A percentile compares a stretch with the other conserved stretches of the same genome.
These are phyloP conservation scores for Auricularia cornea DNA, from an alignment of 768 basidiomycete species.

Conservation along the genomic window DNA sequence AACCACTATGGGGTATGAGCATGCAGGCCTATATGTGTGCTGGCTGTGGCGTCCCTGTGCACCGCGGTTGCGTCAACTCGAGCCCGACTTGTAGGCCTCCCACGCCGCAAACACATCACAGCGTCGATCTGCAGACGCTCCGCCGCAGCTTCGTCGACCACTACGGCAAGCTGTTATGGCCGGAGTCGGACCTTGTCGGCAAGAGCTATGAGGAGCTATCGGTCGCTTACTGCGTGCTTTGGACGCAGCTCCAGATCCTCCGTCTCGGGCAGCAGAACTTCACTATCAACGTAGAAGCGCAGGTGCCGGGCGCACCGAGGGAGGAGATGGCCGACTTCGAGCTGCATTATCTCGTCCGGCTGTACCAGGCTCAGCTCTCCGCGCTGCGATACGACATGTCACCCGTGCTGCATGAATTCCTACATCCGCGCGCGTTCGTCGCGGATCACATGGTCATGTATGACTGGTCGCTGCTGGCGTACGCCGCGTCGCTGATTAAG, in stretches of 20 bases:
- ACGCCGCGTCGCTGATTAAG: constrained; percentile 52
- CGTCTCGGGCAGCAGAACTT: constrained; percentile 58
- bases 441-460: constrained; percentile 47
- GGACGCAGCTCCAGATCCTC: constrained; percentile 60
- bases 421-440: not conserved
- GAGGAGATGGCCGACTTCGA: constrained; percentile 44
- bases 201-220: constrained; percentile 63
- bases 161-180: constrained; percentile 38
- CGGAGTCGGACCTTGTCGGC: constrained; percentile 37
- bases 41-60: constrained; percentile 52
- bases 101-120: constrained; percentile 40
- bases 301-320: constrained; percentile 19
- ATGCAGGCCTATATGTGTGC: constrained; percentile 58
- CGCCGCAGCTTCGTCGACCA: constrained; percentile 48
- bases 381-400: constrained; percentile 38
- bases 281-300: constrained; percentile 44
- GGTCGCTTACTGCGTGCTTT: constrained; percentile 48
- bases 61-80: constrained; percentile 15
- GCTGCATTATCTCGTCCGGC: constrained; percentile 43
- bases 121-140: constrained; percentile 44
- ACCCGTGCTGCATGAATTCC: constrained; percentile 12
- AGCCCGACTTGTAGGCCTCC: constrained; percentile 15
- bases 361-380: constrained; percentile 43
- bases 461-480: constrained; percentile 58
- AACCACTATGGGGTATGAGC: constrained; percentile 66